Conservation (phyloP, 2,329 filamentous ascomycete species). For the Exophiala spinifera region DNA sequence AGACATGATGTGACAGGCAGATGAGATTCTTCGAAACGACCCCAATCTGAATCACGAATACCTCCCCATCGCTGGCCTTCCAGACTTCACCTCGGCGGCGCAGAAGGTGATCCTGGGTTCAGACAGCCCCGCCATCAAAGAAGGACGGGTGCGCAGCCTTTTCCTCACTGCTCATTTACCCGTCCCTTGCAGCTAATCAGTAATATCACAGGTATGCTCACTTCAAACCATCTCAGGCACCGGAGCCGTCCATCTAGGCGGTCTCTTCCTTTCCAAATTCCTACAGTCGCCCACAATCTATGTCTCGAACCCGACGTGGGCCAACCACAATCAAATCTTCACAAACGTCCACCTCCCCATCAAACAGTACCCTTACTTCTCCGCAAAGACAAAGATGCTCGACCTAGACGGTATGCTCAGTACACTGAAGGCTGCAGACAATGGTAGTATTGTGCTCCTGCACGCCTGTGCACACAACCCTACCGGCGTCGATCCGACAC, state of each 20-base stretch:
- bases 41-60: constrained; percentile 97
- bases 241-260: constrained; percentile 88
- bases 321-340: constrained; percentile 99
- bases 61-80: constrained; percentile 86
- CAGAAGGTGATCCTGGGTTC: constrained; percentile 83
- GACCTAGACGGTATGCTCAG: constrained; percentile 86
- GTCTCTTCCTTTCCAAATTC: constrained; percentile 90
- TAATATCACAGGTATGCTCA: constrained; percentile 56
- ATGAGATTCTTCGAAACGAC: constrained; percentile 82
- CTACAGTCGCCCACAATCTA: constrained; percentile 77
- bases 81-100: constrained; percentile 81
- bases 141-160: constrained; percentile 65
- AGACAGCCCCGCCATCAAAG: constrained; percentile 74
- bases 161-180: neutral
- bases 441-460: constrained; percentile 80
- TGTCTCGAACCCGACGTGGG: constrained; percentile 94
- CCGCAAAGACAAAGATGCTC: constrained; percentile 79
- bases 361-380: constrained; percentile 91
- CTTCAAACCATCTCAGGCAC: constrained; percentile 97
- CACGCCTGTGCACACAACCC: constrained; percentile 98
- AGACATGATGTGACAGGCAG: constrained; percentile 54
- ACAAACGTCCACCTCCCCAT: constrained; percentile 77
- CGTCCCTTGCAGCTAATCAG: neutral
- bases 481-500: constrained; percentile 90
- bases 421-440: constrained; percentile 66